Evolutionary conservation across 2,329 filamentous ascomycete species (phyloP), one percentile per base, ranked within the genome.

Genomic region (Exophiala alcalophila): DNA sequence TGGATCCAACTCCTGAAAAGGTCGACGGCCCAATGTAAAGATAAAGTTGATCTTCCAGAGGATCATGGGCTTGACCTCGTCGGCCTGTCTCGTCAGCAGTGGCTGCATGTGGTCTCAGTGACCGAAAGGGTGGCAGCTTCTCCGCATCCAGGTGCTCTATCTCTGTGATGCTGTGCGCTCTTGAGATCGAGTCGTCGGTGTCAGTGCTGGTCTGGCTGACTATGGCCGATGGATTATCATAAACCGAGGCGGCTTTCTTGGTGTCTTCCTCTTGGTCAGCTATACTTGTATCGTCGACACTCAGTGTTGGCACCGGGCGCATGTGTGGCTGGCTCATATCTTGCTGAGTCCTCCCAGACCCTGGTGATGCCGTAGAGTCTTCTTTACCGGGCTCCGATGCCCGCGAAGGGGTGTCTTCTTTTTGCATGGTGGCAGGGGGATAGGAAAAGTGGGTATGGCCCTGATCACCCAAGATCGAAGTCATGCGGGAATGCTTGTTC

Each of bases 21-120:
- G 63, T 68, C 18, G 68, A 71, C 7, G 80, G 78, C 11, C 88
- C 88, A 52, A 96, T 89, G 43, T 84, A 82, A 6, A 96, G 75
- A 60, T 84, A 85, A 0, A 83, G 69, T 1, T 80, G 77, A 49
- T 82, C 80, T 47, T 82, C 77, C 5, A 81, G 65, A 0, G 77
- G 74, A 53, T 86, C 77, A 48, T 81, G 78, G 2, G 78, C 80
- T 47, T 84, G 76, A 15, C 79, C 76, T 59, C 79, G 61, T 10
- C 40, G 50, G 16, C 55, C 52, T 30, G 43, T 32, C 11, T 55
- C 54, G 30, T 56, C 52, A 25, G 34, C 41, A 9, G 54, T 52
- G 16, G 32, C 25, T 26, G 54, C 46, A 33, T 53, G 45, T 15
- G 20, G 44, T 29, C 30, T 42, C 26, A 39, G 35, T 5, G 54